Base-by-base conservation (phyloP, 1,284 basidiomycete species). In the Cutaneotrichosporon mucoides region DNA sequence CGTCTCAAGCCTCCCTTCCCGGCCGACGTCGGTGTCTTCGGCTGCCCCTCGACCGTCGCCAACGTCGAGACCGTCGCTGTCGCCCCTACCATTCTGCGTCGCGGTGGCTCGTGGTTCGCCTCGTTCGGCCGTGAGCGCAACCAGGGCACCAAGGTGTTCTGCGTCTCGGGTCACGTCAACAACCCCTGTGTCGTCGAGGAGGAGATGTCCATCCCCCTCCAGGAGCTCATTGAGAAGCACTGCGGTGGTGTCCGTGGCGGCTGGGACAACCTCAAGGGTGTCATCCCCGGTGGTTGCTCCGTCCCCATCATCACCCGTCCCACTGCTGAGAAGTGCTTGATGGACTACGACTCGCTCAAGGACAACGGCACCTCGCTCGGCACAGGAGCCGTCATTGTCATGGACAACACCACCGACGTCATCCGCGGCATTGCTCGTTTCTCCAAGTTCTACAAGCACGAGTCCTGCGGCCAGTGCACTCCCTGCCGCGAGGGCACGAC, bases 1-100 rank as follows among this genome's bases (percentile, higher is more conserved):
- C 85, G 95, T 66, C 83, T 99, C 70, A 99, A 99, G 83, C 95
- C 95, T n/a, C 96, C 95, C 47, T 99, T 98, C 87, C 95, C 95
- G 12, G 95, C 95, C 63, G 94, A 98, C 68, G 94, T 98, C 52
- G 94, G 94, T 61, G 82, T 97, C 46, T 99, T 98, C 73, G 94
- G 94, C 8, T 97, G 92, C 79, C 94, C 94, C 1, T 90, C 92
- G 2, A 98, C 96, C 8, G 95, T 99, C 50, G 94, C 95, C 56
- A 98, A 99, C 74, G 94, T 99, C 61, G 96, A 98, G 82, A 99
- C 95, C 6, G 92, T 99, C 60, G 88, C 95, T 38, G 95, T 98
- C 45, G 92, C 94, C 1, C 96, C 95, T 0, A 98, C 95, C 2
- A 99, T 99, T 69, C 92, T 90, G 73, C 84, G 95, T 57, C 86